Evolutionary conservation across 129 eudicot genomes (phyloP).

Genomic region (Pittosporum tobira): DNA sequence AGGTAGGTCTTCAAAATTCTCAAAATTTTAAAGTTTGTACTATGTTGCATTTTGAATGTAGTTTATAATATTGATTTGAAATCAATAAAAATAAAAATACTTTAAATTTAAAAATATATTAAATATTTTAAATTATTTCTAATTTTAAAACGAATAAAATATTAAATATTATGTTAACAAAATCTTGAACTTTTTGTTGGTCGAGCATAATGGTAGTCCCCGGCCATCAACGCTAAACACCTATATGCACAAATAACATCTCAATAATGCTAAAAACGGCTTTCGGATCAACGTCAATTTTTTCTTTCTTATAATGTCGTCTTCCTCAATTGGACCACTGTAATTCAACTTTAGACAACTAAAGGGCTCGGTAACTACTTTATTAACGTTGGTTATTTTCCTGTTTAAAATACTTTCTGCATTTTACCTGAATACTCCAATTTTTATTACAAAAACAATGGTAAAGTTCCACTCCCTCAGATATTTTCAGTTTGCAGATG

Average conservation of each 20-base stretch:
- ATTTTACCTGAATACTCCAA: constrained; percentile 3
- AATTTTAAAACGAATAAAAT: no score
- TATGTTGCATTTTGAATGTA: no score
- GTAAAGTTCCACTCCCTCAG: constrained; percentile 1
- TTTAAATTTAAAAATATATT: no score
- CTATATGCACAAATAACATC: constrained; percentile 19
- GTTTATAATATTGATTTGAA: no score
- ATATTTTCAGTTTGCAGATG: neutral
- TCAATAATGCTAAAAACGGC: constrained; percentile 1
- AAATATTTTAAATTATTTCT: no score
- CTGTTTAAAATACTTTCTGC: neutral
- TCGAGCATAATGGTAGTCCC: constrained; percentile 17
- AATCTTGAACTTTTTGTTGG: no score
- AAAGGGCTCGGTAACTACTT: constrained; percentile 1
- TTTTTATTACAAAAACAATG: neutral
- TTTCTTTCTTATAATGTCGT: constrained; percentile 9
- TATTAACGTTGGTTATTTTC: neutral
- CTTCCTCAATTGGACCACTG: constrained; percentile 12
- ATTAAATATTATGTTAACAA: no score
- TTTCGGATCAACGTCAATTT: constrained; percentile 3
- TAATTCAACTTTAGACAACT: neutral
- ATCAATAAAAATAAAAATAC: no score
- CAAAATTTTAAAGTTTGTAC: no score
- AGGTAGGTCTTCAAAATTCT: no score
- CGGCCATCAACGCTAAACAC: constrained; percentile 15